These are phyloP conservation scores for Diaporthe longicolla DNA, from an alignment of 2,329 filamentous ascomycete species.

Conservation along the genomic window DNA sequence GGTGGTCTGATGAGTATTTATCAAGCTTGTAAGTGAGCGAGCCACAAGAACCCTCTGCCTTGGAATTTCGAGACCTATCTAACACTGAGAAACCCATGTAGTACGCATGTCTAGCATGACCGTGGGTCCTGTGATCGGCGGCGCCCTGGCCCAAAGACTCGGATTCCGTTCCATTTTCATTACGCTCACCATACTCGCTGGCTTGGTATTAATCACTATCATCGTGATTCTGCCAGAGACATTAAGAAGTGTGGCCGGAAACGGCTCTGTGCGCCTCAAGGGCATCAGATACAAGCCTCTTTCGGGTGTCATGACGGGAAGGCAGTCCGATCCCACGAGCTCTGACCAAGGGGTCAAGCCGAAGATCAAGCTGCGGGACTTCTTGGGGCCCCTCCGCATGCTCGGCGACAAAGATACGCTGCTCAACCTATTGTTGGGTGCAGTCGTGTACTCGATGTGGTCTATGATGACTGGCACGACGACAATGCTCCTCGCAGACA, in stretches of 20 bases:
- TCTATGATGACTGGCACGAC: constrained; percentile 54
- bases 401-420: constrained; percentile 51
- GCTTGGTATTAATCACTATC: not conserved
- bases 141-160: constrained; percentile 47
- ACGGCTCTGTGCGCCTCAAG: constrained; percentile 45
- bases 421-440: constrained; percentile 50
- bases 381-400: constrained; percentile 50
- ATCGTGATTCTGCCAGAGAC: constrained; percentile 51
- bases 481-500: constrained; percentile 50
- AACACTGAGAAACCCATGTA: constrained; percentile 1
- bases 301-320: constrained; percentile 43
- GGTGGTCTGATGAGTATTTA: constrained; percentile 51
- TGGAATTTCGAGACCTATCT: not conserved
- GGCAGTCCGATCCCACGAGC: not conserved
- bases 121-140: constrained; percentile 53
- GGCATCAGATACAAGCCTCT: constrained; percentile 44
- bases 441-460: constrained; percentile 53
- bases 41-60: rapidly evolving
- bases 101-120: constrained; percentile 48
- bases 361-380: constrained; percentile 13
- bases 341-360: not conserved
- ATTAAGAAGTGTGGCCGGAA: constrained; percentile 48
- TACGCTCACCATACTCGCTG: constrained; percentile 42
- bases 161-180: constrained; percentile 52
- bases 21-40: constrained; percentile 49